Percentiles rank a stretch among this genome's conserved stretches.
Evolutionary conservation across 169 alveolate species (phyloP).

Genomic region (Plasmodium adleri): DNA sequence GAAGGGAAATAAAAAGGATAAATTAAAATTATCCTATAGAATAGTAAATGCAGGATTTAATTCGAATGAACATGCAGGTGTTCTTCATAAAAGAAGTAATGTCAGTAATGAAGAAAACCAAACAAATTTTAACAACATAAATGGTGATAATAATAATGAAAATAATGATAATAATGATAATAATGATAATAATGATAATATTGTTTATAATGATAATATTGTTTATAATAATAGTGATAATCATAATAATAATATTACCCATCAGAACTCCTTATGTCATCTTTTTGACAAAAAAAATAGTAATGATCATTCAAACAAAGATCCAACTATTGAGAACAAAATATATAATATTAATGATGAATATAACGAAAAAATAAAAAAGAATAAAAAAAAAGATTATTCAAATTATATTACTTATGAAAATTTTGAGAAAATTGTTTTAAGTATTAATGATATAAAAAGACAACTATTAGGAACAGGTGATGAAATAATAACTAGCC

Average conservation of each 20-base stretch:
- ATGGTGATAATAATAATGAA: neutral
- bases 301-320: neutral
- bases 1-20: conserved; percentile 82
- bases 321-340: neutral
- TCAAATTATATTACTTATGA: conserved; percentile 47
- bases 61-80: neutral
- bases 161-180: neutral
- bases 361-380: neutral
- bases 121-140: neutral
- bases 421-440: conserved; percentile 52
- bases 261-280: neutral
- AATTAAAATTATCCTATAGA: conserved; percentile 83
- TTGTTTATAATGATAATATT: neutral
- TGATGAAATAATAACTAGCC: conserved; percentile 60
- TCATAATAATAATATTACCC: too few relatives aligned
- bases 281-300: neutral
- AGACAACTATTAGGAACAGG: conserved; percentile 65
- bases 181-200: neutral
- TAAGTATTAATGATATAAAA: conserved; percentile 70
- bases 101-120: neutral
- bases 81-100: too few relatives aligned
- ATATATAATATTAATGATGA: neutral
- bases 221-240: conserved; percentile 15
- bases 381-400: conserved; percentile 4
- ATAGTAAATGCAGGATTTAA: conserved; percentile 73